A percentile compares a stretch with the other conserved stretches of the same genome.
phyloP scores from a whole-genome alignment of 1,139 yeast genomes.

The Yamadazyma trypodendri region DNA sequence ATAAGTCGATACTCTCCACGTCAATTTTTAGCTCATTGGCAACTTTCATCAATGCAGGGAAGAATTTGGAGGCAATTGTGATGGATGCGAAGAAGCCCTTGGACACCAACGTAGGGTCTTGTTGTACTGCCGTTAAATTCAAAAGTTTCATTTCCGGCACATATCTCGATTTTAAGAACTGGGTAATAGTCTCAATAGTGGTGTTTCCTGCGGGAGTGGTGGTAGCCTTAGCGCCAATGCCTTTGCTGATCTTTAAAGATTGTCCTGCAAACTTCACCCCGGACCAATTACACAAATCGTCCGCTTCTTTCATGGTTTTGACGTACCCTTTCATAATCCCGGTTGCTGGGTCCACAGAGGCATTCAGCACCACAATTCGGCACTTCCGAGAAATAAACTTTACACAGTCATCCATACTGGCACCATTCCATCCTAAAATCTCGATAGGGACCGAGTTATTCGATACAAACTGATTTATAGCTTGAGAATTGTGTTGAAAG shows the following conservation, averaged over 20 bases:
- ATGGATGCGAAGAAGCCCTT: constrained; percentile 67
- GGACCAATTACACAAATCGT: constrained; percentile 56
- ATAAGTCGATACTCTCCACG: constrained; percentile 75
- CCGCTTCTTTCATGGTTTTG: constrained; percentile 53
- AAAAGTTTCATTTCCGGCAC: constrained; percentile 63
- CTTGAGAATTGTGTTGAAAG: constrained; percentile 19
- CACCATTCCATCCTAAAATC: constrained; percentile 81
- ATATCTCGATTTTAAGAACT: constrained; percentile 66
- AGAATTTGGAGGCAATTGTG: constrained; percentile 70
- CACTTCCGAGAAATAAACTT: constrained; percentile 70
- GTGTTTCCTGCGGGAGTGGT: constrained; percentile 11
- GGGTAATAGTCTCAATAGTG: constrained; percentile 54
- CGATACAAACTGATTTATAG: constrained; percentile 30
- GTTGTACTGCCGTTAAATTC: constrained; percentile 65
- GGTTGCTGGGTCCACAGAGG: constrained; percentile 37
- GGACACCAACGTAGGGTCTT: constrained; percentile 59
- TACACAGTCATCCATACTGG: constrained; percentile 64
- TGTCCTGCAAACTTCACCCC: constrained; percentile 85
- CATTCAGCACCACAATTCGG: constrained; percentile 51
- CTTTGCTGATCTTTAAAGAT: constrained; percentile 47
- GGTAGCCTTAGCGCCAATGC: constrained; percentile 22
- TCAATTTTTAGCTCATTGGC: constrained; percentile 55
- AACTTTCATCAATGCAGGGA: constrained; percentile 86
- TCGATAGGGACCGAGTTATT: constrained; percentile 52
- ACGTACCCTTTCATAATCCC: constrained; percentile 63